These are phyloP conservation scores for Anisodus acutangulus DNA, from an alignment of 257 asterid genomes.

Conservation along the genomic window DNA sequence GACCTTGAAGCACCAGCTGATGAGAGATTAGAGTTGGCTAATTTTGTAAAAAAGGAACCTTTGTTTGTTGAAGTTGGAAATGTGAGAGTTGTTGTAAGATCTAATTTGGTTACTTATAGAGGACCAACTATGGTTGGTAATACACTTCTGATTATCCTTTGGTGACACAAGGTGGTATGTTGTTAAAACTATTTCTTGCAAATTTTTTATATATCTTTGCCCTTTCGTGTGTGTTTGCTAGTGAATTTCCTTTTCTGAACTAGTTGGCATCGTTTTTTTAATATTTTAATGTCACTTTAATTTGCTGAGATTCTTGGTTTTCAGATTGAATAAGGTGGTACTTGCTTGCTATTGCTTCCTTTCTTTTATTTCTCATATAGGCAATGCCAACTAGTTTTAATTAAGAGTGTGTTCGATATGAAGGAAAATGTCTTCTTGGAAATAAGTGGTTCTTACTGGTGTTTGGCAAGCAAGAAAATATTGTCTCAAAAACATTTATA, in stretches of 20 bases:
- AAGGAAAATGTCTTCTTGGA: too few species aligned
- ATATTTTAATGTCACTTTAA: background rate
- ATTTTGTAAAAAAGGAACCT: slow-evolving; percentile 53
- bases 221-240: background rate
- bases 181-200: background rate
- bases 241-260: background rate
- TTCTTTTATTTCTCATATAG: background rate
- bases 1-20: slow-evolving; percentile 67
- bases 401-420: too few species aligned
- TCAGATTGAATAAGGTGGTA: background rate
- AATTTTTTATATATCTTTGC: background rate
- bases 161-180: slow-evolving; percentile 70
- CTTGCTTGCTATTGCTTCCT: background rate
- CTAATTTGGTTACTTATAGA: slow-evolving; percentile 76
- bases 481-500: too few species aligned
- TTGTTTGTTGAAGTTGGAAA: slow-evolving; percentile 56
- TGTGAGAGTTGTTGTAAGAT: slow-evolving; percentile 60
- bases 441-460: too few species aligned
- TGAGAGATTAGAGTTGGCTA: slow-evolving; percentile 64
- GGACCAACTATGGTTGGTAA: slow-evolving; percentile 83
- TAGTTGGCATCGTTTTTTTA: slow-evolving; percentile 2
- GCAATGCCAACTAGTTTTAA: background rate
- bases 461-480: background rate
- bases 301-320: slow-evolving; percentile 18
- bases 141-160: slow-evolving; percentile 84